These are phyloP conservation scores for Monosporascus sp. DNA, from an alignment of 2,329 filamentous ascomycete species.

Conservation along the genomic window DNA sequence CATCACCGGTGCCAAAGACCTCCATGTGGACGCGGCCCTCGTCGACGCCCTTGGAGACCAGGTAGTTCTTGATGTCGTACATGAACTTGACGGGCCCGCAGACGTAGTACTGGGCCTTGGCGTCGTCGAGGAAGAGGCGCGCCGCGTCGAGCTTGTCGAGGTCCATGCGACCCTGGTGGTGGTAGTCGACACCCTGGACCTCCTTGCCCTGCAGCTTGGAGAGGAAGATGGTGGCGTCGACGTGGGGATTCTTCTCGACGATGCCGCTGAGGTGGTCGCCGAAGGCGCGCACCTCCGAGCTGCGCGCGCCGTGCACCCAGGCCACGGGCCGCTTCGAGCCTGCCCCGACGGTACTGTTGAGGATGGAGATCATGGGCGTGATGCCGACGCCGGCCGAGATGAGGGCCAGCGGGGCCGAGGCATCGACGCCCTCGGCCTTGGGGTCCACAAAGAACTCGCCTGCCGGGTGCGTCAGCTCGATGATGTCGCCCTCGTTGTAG, in stretches of 20 bases:
- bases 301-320: conserved; percentile 58
- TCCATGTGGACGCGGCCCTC: conserved; percentile 60
- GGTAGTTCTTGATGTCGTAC: conserved; percentile 48
- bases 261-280: conserved; percentile 40
- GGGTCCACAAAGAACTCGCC: conserved; percentile 59
- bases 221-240: conserved; percentile 54
- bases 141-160: conserved; percentile 50
- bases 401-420: conserved; percentile 49
- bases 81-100: conserved; percentile 71
- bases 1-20: conserved; percentile 57
- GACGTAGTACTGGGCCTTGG: conserved; percentile 59
- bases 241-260: conserved; percentile 37
- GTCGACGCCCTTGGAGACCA: conserved; percentile 52
- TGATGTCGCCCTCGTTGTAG: conserved; percentile 44
- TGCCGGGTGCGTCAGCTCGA: conserved; percentile 50
- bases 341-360: conserved; percentile 39
- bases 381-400: conserved; percentile 65
- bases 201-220: conserved; percentile 41
- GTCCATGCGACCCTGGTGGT: conserved; percentile 53
- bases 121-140: conserved; percentile 50
- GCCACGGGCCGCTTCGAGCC: conserved; percentile 43
- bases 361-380: conserved; percentile 61
- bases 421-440: conserved; percentile 22
- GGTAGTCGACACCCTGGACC: conserved; percentile 49
- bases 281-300: conserved; percentile 50